Percentiles rank a stretch among this genome's conserved stretches.
Evolutionary conservation across 768 basidiomycete genomes (phyloP).

Genomic region (Cytidiella melzeri): DNA sequence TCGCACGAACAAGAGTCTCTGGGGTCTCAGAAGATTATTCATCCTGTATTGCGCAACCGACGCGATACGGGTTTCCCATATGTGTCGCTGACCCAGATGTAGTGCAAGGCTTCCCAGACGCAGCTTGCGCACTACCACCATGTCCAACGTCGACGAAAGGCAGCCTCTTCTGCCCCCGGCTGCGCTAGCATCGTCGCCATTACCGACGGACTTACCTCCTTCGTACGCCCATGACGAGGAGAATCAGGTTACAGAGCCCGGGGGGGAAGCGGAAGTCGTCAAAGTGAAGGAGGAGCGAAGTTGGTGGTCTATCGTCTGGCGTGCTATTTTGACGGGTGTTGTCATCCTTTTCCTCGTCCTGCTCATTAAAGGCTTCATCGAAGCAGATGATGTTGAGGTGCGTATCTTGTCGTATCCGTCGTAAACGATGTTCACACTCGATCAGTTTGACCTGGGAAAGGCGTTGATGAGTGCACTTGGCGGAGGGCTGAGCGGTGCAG

Average conservation of each 20-base stretch:
- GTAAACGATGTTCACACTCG: conserved; percentile 4
- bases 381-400: conserved; percentile 62
- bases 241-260: neutral
- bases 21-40: too few relatives aligned
- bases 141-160: conserved; percentile 9
- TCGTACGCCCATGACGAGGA: conserved; percentile 4
- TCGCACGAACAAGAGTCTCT: too few relatives aligned
- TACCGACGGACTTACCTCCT: neutral
- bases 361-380: conserved; percentile 67
- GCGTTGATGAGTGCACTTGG: conserved; percentile 82
- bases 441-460: conserved; percentile 71
- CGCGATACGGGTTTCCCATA: too few relatives aligned
- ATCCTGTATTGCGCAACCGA: too few relatives aligned
- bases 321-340: conserved; percentile 28
- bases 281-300: conserved; percentile 17
- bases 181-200: neutral
- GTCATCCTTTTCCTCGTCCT: conserved; percentile 37
- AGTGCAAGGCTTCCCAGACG: neutral
- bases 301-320: conserved; percentile 27
- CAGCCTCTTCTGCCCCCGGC: conserved; percentile 12
- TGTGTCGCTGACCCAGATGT: too few relatives aligned
- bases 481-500: conserved; percentile 86
- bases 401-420: conserved; percentile 21
- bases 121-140: conserved; percentile 6
- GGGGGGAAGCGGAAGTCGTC: conserved; percentile 6